These are phyloP conservation scores for Populus euphratica DNA, from an alignment of 345 rosid genomes.

Conservation along the genomic window DNA sequence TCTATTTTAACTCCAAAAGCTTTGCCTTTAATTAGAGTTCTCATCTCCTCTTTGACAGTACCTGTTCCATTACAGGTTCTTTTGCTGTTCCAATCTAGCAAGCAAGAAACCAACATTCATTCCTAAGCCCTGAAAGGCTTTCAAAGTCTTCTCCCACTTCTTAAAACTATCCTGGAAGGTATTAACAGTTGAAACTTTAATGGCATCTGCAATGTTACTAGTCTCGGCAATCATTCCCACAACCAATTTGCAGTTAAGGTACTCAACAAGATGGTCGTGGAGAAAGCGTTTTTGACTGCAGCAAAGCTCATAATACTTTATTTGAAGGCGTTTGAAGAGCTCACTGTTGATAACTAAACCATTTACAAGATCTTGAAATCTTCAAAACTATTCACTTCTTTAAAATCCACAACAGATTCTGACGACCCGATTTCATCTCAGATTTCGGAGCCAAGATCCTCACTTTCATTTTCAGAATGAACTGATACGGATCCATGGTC, in stretches of 20 bases:
- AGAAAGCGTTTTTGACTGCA: slow-evolving; percentile 33
- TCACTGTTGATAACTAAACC: slow-evolving; percentile 32
- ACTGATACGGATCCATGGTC: neutral
- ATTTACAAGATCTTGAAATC: slow-evolving; percentile 31
- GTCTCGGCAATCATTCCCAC: slow-evolving; percentile 26
- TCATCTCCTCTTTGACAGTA: slow-evolving; percentile 17
- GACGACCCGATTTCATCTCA: slow-evolving; percentile 24
- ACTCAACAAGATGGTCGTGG: slow-evolving; percentile 29
- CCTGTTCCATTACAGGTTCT: slow-evolving; percentile 13
- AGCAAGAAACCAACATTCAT: slow-evolving; percentile 35
- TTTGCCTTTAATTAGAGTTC: slow-evolving; percentile 15
- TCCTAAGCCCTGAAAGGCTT: slow-evolving; percentile 31
- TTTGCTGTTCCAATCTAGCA: slow-evolving; percentile 20
- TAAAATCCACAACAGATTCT: slow-evolving; percentile 25
- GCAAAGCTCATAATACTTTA: slow-evolving; percentile 45
- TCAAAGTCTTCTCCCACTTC: slow-evolving; percentile 32
- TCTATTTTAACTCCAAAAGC: slow-evolving; percentile 18
- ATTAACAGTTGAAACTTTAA: slow-evolving; percentile 29
- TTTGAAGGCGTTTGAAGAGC: slow-evolving; percentile 27
- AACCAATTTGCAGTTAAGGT: slow-evolving; percentile 27
- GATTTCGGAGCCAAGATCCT: slow-evolving; percentile 17
- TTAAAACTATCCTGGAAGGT: slow-evolving; percentile 17
- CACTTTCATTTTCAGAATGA: slow-evolving; percentile 21
- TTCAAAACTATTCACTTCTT: slow-evolving; percentile 31
- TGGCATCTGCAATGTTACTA: slow-evolving; percentile 35